phyloP scores from a whole-genome alignment of 2,329 filamentous ascomycete species.

The Colletotrichum costaricense region DNA sequence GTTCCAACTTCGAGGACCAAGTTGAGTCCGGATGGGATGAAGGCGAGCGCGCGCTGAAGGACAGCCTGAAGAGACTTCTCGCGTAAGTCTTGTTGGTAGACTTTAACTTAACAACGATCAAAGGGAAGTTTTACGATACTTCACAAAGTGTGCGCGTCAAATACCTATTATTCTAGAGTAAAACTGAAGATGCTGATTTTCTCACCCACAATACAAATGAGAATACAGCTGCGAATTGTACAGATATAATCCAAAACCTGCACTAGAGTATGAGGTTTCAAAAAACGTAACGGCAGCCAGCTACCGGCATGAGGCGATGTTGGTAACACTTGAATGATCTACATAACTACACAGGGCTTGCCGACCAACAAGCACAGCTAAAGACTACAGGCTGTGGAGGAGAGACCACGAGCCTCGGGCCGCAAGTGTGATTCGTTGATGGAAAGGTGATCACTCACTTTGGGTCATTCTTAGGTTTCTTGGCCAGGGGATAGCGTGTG shows the following conservation, averaged over 20 bases:
- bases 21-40: constrained; percentile 29
- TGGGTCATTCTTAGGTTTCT: constrained; percentile 32
- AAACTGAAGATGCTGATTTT: too few relatives aligned
- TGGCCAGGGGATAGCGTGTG: constrained; percentile 1
- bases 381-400: background rate
- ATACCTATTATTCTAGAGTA: too few relatives aligned
- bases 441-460: constrained; percentile 4
- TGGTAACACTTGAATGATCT: too few relatives aligned
- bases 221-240: too few relatives aligned
- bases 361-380: background rate
- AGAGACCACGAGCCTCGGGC: constrained; percentile 10
- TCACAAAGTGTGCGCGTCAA: background rate
- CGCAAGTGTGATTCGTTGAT: constrained; percentile 1
- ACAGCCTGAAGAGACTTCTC: background rate
- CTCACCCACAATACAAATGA: too few relatives aligned
- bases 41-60: background rate
- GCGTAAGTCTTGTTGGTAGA: background rate
- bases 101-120: accelerated
- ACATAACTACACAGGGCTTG: too few relatives aligned
- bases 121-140: too few relatives aligned
- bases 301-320: too few relatives aligned
- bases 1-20: constrained; percentile 24
- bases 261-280: too few relatives aligned
- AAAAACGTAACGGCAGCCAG: too few relatives aligned
- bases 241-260: too few relatives aligned